Percentiles rank a stretch among this genome's conserved stretches.
phyloP scores from a whole-genome alignment of 2,329 filamentous ascomycete species.

The Metarhizium guizhouense region DNA sequence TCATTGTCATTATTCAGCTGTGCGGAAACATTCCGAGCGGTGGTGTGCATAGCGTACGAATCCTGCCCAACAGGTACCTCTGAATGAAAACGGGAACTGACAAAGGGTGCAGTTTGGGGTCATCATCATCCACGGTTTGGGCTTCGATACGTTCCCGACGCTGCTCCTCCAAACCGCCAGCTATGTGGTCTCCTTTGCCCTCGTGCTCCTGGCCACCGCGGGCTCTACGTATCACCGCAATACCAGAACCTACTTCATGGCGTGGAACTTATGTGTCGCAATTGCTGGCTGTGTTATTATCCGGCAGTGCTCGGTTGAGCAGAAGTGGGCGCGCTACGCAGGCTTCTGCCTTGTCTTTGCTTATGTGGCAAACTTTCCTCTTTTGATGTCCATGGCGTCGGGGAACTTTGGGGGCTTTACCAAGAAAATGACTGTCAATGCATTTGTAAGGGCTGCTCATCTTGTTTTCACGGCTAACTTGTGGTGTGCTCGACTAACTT shows the following conservation, averaged over 20 bases:
- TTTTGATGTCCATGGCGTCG: constrained; percentile 46
- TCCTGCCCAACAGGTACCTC: too few relatives aligned
- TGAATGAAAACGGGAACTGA: constrained; percentile 4
- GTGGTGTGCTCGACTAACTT: background rate
- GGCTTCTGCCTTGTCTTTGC: constrained; percentile 44
- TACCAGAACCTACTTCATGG: constrained; percentile 18
- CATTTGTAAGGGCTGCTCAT: constrained; percentile 28
- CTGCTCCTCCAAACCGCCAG: constrained; percentile 12
- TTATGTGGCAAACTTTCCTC: constrained; percentile 30
- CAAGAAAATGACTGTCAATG: constrained; percentile 51
- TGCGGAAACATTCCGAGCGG: constrained; percentile 20
- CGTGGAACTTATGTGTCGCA: constrained; percentile 10
- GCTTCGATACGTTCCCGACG: constrained; percentile 13
- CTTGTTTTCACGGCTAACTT: background rate
- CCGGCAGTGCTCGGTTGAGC: constrained; percentile 9
- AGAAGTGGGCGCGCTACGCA: constrained; percentile 17
- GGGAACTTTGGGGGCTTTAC: constrained; percentile 54
- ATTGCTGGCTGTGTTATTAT: constrained; percentile 16
- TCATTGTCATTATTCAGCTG: constrained; percentile 16
- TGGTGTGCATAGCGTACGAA: constrained; percentile 14
- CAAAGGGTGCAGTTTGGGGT: constrained; percentile 11
- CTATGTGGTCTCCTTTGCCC: constrained; percentile 13
- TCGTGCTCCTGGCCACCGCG: constrained; percentile 13
- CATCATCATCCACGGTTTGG: constrained; percentile 16
- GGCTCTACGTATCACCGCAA: constrained; percentile 15